Base-by-base conservation (phyloP, 306 rosid species). In the Gillenia trifoliata region DNA sequence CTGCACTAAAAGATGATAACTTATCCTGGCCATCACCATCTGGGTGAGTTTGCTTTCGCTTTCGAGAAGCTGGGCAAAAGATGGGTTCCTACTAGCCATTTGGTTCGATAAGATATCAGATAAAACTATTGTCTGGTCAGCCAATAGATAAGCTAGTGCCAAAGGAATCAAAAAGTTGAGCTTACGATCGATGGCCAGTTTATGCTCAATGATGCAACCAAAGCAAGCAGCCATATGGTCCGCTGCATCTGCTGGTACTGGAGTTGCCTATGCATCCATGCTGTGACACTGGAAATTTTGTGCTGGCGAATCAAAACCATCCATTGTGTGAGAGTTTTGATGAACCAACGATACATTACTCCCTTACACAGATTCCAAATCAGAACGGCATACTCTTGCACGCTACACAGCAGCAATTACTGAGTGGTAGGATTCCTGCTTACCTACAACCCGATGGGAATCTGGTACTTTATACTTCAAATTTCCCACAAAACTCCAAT, bases 271-370 rank as follows among this genome's bases (percentile, higher is more conserved):
- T 20, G 90, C 76, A 3, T 36, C 74, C 22, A 72, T 91, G 83
- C 92, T 83, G 40, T n/a, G 88, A 91, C 66, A 74, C 29, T 3
- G 88, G 94, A 0, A 89, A 89, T 77, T 84, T 91, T 29, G 86
- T 87, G 59, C 68, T 91, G 60, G 71, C 52, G 0, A 34, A 70
- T 41, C 16, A 3, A 0, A 20, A 22, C 71, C 85, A 1, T n/a
- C 11, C 8, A 0, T 62, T 84, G 28, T 91, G 94, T 92, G 64
- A 83, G 78, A 89, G 92, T 67, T 91, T 91, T 70, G 40, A 74
- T 2, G 2, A 61, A 20, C 91, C 91, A 11, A 85, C 94, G 92
- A 89, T 66, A 89, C 94, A 0, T 75, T 91, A 65, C 79, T 91
- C 49, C 94, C 93, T n/a, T 2, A 66, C 75, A 34, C 89, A 89